A percentile compares a stretch with the other conserved stretches of the same genome.
These are phyloP conservation scores for Venturia oleaginea DNA, from an alignment of 2,329 filamentous ascomycete species.

Conservation along the genomic window DNA sequence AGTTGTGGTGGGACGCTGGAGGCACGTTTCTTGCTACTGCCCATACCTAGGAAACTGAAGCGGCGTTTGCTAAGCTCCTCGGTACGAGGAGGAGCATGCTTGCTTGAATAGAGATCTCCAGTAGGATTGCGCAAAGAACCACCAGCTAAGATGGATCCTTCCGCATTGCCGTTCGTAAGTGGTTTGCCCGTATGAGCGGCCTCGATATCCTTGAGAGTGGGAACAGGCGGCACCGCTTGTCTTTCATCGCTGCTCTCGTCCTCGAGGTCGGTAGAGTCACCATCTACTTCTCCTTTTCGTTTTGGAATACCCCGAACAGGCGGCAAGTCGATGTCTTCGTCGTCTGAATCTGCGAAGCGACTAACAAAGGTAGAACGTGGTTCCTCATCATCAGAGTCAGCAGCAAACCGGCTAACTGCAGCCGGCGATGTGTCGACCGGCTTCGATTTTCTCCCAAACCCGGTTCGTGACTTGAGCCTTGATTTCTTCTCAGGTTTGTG, in stretches of 20 bases:
- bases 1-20: slow-evolving; percentile 19
- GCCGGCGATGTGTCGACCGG: slow-evolving; percentile 29
- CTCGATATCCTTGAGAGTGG: slow-evolving; percentile 39
- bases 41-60: slow-evolving; percentile 40
- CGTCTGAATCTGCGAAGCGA: slow-evolving; percentile 41
- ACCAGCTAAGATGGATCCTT: slow-evolving; percentile 26
- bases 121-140: slow-evolving; percentile 30
- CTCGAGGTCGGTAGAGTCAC: slow-evolving; percentile 46
- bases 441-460: slow-evolving; percentile 61
- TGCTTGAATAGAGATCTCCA: slow-evolving; percentile 1
- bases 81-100: slow-evolving; percentile 17
- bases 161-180: slow-evolving; percentile 18
- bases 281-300: slow-evolving; percentile 41
- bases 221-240: slow-evolving; percentile 19
- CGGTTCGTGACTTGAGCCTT: slow-evolving; percentile 30
- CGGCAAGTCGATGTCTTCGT: slow-evolving; percentile 42
- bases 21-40: slow-evolving; percentile 47
- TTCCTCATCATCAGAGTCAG: slow-evolving; percentile 52
- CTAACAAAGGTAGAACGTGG: slow-evolving; percentile 32
- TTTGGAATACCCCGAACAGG: slow-evolving; percentile 53
- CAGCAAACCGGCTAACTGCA: slow-evolving; percentile 45
- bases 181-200: slow-evolving; percentile 22
- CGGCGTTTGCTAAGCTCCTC: slow-evolving; percentile 32
- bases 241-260: slow-evolving; percentile 30
- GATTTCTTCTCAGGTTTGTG: slow-evolving; percentile 14